Base-by-base conservation (phyloP, 1,284 basidiomycete species). In the Anthracocystis panici-leucophaei region DNA sequence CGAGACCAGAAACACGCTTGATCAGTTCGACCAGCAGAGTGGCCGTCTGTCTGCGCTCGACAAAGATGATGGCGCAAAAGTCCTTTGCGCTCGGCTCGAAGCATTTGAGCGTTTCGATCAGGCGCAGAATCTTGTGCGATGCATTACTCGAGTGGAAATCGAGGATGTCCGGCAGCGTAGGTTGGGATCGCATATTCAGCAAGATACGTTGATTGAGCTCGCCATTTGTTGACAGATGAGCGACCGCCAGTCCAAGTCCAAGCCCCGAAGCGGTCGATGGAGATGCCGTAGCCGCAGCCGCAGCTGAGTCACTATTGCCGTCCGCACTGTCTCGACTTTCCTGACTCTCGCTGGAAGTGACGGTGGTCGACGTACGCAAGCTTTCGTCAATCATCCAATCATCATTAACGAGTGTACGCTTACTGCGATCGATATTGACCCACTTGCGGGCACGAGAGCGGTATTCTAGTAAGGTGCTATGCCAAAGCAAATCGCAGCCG, bases 21-120 rank as follows among this genome's bases (percentile, higher is more conserved):
- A 82, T 68, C 20, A 82, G 65, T 56, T 79, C 75, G n/a, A 61
- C 65, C 11, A 82, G 65, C 20, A 73, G 57, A 1, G 57, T 57
- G 9, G 77, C 80, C 12, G 80, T 77, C 51, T 72, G 67, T 18
- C 78, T 31, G 3, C 78, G 66, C 33, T 68, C 64, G 49, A 78
- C 76, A 64, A 82, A 82, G 57, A 80, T 65, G 58, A 82, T 82
- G 0, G 67, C 78, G 54, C 78, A 77, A 27, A 82, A 71, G n/a
- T 45, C 29, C 12, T 49, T 16, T 6, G 50, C 33, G 16, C 53
- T 54, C 10, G 50, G 40, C 14, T 54, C 57, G 40, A 72, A 77
- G 65, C 74, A 76, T 12, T 41, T 35, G 21, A 82, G 71, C 25
- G 73, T 49, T 23, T 82, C 61, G 50, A 82, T 27, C 1, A 82